These are phyloP conservation scores for Debaryomyces sp. DNA, from an alignment of 1,139 yeast genomes.

Conservation along the genomic window DNA sequence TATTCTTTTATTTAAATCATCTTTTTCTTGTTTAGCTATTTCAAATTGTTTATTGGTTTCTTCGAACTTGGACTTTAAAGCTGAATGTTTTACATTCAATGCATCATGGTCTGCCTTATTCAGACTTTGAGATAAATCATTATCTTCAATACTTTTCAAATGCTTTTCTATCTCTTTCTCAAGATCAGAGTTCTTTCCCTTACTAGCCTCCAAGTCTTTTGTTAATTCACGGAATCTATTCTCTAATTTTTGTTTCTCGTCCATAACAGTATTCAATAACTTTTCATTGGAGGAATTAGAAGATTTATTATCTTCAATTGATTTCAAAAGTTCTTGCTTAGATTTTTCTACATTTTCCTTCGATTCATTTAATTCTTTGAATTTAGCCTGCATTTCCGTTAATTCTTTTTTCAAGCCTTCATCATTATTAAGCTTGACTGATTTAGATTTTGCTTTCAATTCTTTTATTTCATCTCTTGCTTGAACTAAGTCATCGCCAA, in stretches of 20 bases:
- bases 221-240: not conserved
- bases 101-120: constrained; percentile 7
- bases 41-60: constrained; percentile 24
- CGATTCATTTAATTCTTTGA: not conserved
- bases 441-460: constrained; percentile 13
- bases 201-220: constrained; percentile 11
- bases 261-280: not conserved
- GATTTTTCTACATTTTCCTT: constrained; percentile 3
- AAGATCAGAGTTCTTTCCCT: constrained; percentile 9
- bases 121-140: not conserved
- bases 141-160: constrained; percentile 6
- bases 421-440: not conserved
- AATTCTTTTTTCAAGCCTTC: constrained; percentile 4
- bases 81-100: constrained; percentile 11
- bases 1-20: constrained; percentile 30
- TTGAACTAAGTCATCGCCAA: constrained; percentile 75
- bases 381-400: constrained; percentile 1
- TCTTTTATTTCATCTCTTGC: constrained; percentile 45
- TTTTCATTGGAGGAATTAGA: not conserved
- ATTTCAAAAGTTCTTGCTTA: constrained; percentile 2
- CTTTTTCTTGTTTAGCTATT: constrained; percentile 26
- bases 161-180: constrained; percentile 10
- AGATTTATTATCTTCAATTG: not conserved
- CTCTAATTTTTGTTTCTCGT: constrained; percentile 4
- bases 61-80: constrained; percentile 12